Evolutionary conservation across 2,329 filamentous ascomycete genomes (phyloP).

Genomic region (Xylariaceae sp.): DNA sequence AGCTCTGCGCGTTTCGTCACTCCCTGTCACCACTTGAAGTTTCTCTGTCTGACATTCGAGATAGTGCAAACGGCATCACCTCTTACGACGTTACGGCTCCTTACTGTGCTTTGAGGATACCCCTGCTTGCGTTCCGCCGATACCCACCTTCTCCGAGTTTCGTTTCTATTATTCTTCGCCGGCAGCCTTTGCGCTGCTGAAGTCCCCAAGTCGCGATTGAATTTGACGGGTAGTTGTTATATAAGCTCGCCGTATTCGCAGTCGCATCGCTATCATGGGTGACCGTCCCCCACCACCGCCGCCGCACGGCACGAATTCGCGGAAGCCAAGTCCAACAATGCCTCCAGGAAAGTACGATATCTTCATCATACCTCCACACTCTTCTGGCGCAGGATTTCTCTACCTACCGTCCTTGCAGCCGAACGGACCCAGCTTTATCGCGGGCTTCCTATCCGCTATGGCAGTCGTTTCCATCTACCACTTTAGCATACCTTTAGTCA

Average conservation of each 20-base stretch:
- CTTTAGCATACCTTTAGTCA: slow-evolving; percentile 66
- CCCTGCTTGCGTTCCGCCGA: slow-evolving; percentile 20
- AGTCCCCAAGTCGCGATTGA: slow-evolving; percentile 25
- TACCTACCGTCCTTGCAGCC: slow-evolving; percentile 88
- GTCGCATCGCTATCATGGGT: slow-evolving; percentile 54
- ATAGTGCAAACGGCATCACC: neutral
- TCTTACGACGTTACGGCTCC: slow-evolving; percentile 31
- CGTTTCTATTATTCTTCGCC: neutral
- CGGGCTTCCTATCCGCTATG: slow-evolving; percentile 74
- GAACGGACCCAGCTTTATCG: slow-evolving; percentile 84
- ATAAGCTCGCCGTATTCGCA: slow-evolving; percentile 36
- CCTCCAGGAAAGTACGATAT: slow-evolving; percentile 94
- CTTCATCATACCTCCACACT: slow-evolving; percentile 91
- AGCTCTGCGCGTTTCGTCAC: slow-evolving; percentile 6
- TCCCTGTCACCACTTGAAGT: slow-evolving; percentile 4
- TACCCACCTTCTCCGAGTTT: neutral
- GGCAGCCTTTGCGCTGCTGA: slow-evolving; percentile 8
- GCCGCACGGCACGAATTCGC: slow-evolving; percentile 75
- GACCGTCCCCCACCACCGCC: slow-evolving; percentile 67
- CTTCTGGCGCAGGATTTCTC: slow-evolving; percentile 80
- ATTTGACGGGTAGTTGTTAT: slow-evolving; percentile 11
- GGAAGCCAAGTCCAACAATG: slow-evolving; percentile 56
- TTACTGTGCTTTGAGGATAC: slow-evolving; percentile 36
- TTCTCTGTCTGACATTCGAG: slow-evolving; percentile 5
- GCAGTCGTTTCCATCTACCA: slow-evolving; percentile 68